phyloP scores from a whole-genome alignment of 371 early-diverging fungal species.

The Mortierella sp. region DNA sequence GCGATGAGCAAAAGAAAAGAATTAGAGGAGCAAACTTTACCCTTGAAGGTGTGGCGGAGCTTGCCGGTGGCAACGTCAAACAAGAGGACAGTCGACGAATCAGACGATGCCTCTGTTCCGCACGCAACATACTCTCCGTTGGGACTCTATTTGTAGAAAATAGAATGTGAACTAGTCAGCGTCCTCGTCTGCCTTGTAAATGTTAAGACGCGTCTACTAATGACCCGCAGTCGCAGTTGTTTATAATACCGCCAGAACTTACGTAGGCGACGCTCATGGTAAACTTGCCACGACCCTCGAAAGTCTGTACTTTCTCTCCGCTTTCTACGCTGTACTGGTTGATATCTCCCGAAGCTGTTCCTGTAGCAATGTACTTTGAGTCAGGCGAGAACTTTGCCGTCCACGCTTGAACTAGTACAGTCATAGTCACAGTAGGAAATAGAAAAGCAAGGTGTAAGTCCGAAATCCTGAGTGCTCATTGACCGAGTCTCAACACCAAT shows the following conservation, averaged over 20 bases:
- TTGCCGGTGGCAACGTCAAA: constrained; percentile 68
- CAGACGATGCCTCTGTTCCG: constrained; percentile 83
- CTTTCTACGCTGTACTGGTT: constrained; percentile 76
- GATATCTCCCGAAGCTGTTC: constrained; percentile 81
- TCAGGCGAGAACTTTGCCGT: constrained; percentile 81
- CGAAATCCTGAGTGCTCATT: neutral
- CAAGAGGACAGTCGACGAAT: constrained; percentile 78
- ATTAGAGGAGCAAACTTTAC: neutral
- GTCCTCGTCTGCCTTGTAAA: neutral
- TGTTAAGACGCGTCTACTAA: neutral
- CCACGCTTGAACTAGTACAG: constrained; percentile 75
- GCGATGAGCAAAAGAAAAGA: neutral
- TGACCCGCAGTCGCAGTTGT: neutral
- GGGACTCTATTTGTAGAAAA: constrained; percentile 69
- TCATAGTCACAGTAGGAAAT: neutral
- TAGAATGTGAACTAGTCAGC: neutral
- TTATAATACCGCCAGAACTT: constrained; percentile 42
- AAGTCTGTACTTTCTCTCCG: constrained; percentile 69
- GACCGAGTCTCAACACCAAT: neutral
- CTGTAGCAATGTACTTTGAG: constrained; percentile 77
- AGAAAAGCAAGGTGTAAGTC: neutral
- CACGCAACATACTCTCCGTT: constrained; percentile 83
- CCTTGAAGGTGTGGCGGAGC: constrained; percentile 31
- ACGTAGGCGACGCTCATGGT: constrained; percentile 84
- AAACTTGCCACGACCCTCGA: constrained; percentile 82